Evolutionary conservation across 179 eudicot genomes (phyloP), one percentile per base, ranked within the genome.

Genomic region (Spergularia azorica): DNA sequence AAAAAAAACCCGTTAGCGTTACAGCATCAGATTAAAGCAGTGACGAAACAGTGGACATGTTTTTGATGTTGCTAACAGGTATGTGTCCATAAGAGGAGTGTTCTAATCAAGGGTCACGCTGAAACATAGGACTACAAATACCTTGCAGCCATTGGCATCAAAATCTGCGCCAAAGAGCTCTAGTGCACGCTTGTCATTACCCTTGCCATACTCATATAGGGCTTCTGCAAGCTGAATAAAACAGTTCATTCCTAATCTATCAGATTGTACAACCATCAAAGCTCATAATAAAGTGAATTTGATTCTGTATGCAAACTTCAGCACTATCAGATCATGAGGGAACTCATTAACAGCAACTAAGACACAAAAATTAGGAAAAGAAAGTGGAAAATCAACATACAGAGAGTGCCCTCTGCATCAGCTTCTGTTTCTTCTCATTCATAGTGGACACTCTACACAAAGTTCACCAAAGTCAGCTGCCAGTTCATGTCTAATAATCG

Each of bases 221-320:
- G 94, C 95, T 87, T 91, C 90, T 16, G 97, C 97, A 78, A 95
- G 97, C 99, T 95, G 74, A 36, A n/a, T n/a, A 65, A 82, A 74
- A 43, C 39, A 79, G 55, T 48, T 18, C 1, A 18, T 43, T 48
- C 39, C 18, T 55, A 54, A 54, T 26, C 21, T 61, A n/a, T n/a
- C n/a, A n/a, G n/a, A n/a, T n/a, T n/a, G n/a, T n/a, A n/a, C n/a
- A n/a, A n/a, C n/a, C n/a, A n/a, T n/a, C n/a, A n/a, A n/a, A n/a
- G n/a, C n/a, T n/a, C n/a, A n/a, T n/a, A n/a, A n/a, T n/a, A n/a
- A n/a, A n/a, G n/a, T n/a, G n/a, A n/a, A n/a, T n/a, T n/a, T n/a
- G n/a, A n/a, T n/a, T n/a, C n/a, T n/a, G n/a, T n/a, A n/a, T n/a
- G n/a, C n/a, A n/a, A n/a, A n/a, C n/a, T n/a, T n/a, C n/a, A n/a